Base-by-base conservation (phyloP, 2,329 filamentous ascomycete genomes). In the Parasarocladium wereldwijsianum region DNA sequence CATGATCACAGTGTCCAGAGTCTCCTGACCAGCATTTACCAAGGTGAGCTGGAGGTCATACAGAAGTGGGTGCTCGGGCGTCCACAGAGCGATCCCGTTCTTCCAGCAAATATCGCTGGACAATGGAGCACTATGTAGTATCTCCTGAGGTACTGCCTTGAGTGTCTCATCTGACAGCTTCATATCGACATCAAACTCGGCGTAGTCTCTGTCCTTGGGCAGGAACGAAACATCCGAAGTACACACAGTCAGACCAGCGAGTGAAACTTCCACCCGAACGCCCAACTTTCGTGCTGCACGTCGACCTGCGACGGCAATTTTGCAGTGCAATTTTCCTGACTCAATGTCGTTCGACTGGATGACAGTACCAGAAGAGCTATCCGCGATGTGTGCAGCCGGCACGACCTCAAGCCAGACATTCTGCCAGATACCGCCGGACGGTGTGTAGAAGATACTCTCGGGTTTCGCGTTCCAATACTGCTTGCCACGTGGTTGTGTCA, bases 401-500 rank as follows among this genome's bases (percentile, higher is more conserved):
- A 71, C 66, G 23, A 58, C 57, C 38, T 75, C 70, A 3, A 68
- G 46, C 60, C 64, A 68, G 3, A 70, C 66, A 11, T 51, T 58
- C 44, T 70, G 66, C 66, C 66, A 71, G 33, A 70, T 67, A 15
- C 66, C 66, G 17, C 62, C 63, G 7, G 63, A 65, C 0, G 66
- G 66, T 1, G 64, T 69, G 41, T 70, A 70, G 41, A 70, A 71
- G 40, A 70, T 70, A 30, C 62, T 66, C 44, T 75, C 68, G 0
- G 70, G 66, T 45, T 70, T 58, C 1, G 66, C 63, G 4, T 58
- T 62, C 70, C 70, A 75, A 42, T 73, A 74, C 47, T 80, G 75
- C 46, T 80, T 80, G 0, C 75, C 75, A 18, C 75, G 58, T 1
- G 70, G 75, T 45, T 79, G 74, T 0, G 66, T 64, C 6, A 77